Percentiles rank a stretch among this genome's conserved stretches.
Conservation (phyloP, 352 stramenopile genomes). For the Pythium rhizo-oryzae region DNA sequence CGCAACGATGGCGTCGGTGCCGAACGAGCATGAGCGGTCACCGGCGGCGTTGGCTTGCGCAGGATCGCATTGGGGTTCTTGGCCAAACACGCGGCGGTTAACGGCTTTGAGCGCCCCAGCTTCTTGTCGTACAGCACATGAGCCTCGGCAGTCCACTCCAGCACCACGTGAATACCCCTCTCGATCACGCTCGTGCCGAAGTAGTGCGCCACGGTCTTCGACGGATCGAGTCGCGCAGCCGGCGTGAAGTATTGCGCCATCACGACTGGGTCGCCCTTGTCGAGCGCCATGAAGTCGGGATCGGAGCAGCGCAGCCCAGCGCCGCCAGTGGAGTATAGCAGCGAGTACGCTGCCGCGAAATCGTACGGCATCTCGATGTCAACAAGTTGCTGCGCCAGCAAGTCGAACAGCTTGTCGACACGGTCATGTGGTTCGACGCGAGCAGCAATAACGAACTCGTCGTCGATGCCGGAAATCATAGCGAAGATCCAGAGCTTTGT, state of each 20-base stretch:
- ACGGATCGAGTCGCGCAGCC: background rate
- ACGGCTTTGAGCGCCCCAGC: too few species aligned
- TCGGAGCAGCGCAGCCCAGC: background rate
- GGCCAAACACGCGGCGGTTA: too few species aligned
- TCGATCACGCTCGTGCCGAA: background rate
- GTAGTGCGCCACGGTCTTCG: background rate
- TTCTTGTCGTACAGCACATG: too few species aligned
- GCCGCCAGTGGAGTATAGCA: background rate
- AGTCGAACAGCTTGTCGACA: background rate
- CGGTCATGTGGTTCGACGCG: background rate
- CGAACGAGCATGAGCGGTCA: too few species aligned
- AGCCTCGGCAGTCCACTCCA: too few species aligned
- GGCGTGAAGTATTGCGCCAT: constrained; percentile 1
- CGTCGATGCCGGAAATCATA: background rate
- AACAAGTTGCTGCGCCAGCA: background rate
- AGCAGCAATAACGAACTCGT: background rate
- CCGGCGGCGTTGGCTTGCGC: too few species aligned
- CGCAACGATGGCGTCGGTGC: too few species aligned
- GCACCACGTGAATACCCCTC: too few species aligned
- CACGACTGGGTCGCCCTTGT: background rate
- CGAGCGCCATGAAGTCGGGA: background rate
- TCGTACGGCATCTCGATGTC: background rate
- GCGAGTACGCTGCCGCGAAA: background rate
- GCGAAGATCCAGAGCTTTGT: background rate
- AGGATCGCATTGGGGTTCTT: too few species aligned